phyloP scores from a whole-genome alignment of 2,329 filamentous ascomycete species.

The Arthrobotrys iridis region DNA sequence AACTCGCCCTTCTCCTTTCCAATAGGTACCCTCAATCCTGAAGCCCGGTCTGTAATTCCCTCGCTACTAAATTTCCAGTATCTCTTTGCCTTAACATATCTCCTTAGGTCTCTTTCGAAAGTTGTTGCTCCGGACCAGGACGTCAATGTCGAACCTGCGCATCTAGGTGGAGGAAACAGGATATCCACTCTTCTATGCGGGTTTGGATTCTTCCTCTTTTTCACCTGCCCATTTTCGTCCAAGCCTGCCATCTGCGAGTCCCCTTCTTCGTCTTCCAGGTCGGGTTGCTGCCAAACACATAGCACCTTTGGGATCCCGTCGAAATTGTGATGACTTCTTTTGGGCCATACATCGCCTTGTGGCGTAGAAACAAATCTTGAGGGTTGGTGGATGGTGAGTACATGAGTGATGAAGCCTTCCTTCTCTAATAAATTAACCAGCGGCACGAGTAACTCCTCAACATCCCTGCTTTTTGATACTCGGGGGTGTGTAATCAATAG shows the following conservation, averaged over 20 bases:
- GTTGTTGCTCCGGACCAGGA: constrained; percentile 91
- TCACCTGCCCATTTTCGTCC: constrained; percentile 20
- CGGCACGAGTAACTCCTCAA: constrained; percentile 72
- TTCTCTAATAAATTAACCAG: constrained; percentile 77
- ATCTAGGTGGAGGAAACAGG: constrained; percentile 87
- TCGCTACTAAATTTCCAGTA: constrained; percentile 90
- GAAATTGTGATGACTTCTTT: constrained; percentile 68
- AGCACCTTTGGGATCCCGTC: constrained; percentile 91
- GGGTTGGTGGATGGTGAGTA: constrained; percentile 64
- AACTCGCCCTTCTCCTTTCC: constrained; percentile 58
- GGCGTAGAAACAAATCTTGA: constrained; percentile 23
- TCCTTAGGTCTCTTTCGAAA: constrained; percentile 84
- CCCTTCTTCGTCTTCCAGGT: constrained; percentile 62
- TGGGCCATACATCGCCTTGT: constrained; percentile 29
- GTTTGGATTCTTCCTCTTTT: constrained; percentile 71
- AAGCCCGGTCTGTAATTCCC: constrained; percentile 75
- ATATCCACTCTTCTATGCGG: constrained; percentile 89
- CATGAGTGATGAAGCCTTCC: constrained; percentile 80
- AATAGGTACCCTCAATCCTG: constrained; percentile 71
- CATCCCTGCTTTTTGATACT: constrained; percentile 41
- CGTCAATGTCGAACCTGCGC: constrained; percentile 84
- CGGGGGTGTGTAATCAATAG: constrained; percentile 83
- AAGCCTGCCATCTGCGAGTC: constrained; percentile 56
- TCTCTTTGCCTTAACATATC: constrained; percentile 78
- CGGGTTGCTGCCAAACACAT: constrained; percentile 86